Percentiles rank a stretch among this genome's conserved stretches.
phyloP scores from a whole-genome alignment of 2,329 filamentous ascomycete genomes.

The Exophiala viscosa region DNA sequence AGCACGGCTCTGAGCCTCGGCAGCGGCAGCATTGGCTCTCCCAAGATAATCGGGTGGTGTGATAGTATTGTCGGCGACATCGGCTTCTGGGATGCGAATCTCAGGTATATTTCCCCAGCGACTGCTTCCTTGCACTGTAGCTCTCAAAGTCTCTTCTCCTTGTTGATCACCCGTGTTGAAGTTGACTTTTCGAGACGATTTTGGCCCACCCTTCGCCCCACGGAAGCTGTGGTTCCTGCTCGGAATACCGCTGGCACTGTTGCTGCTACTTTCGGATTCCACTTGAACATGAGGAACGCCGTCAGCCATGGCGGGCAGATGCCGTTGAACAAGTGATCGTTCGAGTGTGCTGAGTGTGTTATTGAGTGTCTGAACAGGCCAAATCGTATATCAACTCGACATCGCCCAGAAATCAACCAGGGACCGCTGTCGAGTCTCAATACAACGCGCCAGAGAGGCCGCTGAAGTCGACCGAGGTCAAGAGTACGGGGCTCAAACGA shows the following conservation, averaged over 20 bases:
- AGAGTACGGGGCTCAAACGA: too few species aligned
- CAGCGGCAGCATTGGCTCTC: slow-evolving; percentile 19
- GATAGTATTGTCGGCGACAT: slow-evolving; percentile 17
- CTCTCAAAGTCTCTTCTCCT: background rate
- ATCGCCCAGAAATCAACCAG: too few species aligned
- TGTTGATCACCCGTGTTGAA: slow-evolving; percentile 10
- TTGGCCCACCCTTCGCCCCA: slow-evolving; percentile 1
- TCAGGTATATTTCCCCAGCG: slow-evolving; percentile 9
- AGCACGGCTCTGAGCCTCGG: slow-evolving; percentile 19
- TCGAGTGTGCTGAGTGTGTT: background rate
- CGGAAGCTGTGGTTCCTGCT: slow-evolving; percentile 6
- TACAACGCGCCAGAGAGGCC: too few species aligned
- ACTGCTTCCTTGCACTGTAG: background rate
- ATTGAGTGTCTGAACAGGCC: background rate
- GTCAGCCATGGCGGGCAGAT: slow-evolving; percentile 9
- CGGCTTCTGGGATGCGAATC: slow-evolving; percentile 15
- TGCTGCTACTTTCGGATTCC: slow-evolving; percentile 8
- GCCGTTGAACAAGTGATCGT: background rate
- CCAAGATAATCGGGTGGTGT: slow-evolving; percentile 11
- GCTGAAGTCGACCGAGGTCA: too few species aligned
- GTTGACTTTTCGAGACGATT: slow-evolving; percentile 18
- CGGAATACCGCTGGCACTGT: slow-evolving; percentile 5
- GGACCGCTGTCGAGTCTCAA: too few species aligned
- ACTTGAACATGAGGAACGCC: background rate
- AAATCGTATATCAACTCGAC: too few species aligned